Percentiles rank a stretch among this genome's conserved stretches.
phyloP scores from a whole-genome alignment of 805 yeast species.

The Danielia oregonensis region DNA sequence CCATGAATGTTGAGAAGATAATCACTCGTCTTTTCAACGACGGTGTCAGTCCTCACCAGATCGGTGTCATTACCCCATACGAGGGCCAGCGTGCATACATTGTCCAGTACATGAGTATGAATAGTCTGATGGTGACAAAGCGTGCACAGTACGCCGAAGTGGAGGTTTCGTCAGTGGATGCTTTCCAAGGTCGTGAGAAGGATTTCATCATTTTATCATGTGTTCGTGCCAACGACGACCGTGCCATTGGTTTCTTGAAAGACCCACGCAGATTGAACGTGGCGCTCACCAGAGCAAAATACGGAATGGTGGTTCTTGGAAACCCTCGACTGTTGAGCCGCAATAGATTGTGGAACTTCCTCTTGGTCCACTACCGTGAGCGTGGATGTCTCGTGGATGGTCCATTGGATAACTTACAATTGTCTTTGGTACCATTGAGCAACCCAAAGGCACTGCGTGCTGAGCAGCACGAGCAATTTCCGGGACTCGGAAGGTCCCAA shows the following conservation, averaged over 20 bases:
- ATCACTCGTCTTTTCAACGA: constrained; percentile 70
- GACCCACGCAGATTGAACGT: constrained; percentile 45
- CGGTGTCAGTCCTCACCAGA: constrained; percentile 66
- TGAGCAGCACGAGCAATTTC: constrained; percentile 9
- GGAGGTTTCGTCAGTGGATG: constrained; percentile 68
- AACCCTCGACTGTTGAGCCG: constrained; percentile 74
- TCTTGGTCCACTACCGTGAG: constrained; percentile 75
- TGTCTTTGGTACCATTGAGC: constrained; percentile 56
- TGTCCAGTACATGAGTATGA: constrained; percentile 70
- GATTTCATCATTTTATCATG: constrained; percentile 41
- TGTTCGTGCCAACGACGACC: constrained; percentile 41
- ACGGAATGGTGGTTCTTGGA: constrained; percentile 57
- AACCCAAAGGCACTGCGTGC: constrained; percentile 10
- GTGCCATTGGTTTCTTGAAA: constrained; percentile 39
- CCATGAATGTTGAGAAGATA: constrained; percentile 79
- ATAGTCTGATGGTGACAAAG: constrained; percentile 40
- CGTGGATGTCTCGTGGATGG: constrained; percentile 90
- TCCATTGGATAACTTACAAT: constrained; percentile 70
- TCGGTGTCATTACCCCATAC: constrained; percentile 92
- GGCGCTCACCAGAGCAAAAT: constrained; percentile 42
- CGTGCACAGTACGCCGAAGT: constrained; percentile 63
- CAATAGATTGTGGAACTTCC: constrained; percentile 73
- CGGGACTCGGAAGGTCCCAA: constrained; percentile 1
- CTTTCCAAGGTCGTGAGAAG: constrained; percentile 43
- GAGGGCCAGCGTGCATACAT: constrained; percentile 89